phyloP scores from a whole-genome alignment of 2,329 filamentous ascomycete species.

The Aspergillus bombycis region DNA sequence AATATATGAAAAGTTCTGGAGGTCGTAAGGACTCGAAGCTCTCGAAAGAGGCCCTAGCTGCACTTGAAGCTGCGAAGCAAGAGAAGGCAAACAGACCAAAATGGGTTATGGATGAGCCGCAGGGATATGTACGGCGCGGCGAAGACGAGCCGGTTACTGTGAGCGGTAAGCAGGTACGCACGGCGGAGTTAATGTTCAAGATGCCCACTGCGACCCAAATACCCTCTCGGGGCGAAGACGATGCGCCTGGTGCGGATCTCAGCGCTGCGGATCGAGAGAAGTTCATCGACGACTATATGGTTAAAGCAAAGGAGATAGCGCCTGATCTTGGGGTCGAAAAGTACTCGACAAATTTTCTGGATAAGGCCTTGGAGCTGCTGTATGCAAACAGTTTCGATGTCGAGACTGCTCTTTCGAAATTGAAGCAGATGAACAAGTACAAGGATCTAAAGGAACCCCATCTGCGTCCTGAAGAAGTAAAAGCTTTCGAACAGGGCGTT shows the following conservation, averaged over 20 bases:
- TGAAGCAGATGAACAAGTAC: slow-evolving; percentile 69
- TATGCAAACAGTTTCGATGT: slow-evolving; percentile 72
- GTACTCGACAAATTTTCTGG: slow-evolving; percentile 82
- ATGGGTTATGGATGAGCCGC: slow-evolving; percentile 90
- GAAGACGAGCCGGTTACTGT: slow-evolving; percentile 68
- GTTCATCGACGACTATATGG: slow-evolving; percentile 77
- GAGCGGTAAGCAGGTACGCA: slow-evolving; percentile 72
- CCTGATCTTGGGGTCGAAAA: slow-evolving; percentile 71
- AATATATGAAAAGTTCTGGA: slow-evolving; percentile 61
- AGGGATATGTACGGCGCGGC: slow-evolving; percentile 81
- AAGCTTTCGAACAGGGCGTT: slow-evolving; percentile 90
- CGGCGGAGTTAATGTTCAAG: slow-evolving; percentile 76
- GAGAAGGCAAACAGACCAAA: slow-evolving; percentile 81
- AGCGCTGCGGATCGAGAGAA: slow-evolving; percentile 51
- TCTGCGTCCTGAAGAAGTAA: slow-evolving; percentile 74
- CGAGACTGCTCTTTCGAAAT: slow-evolving; percentile 69
- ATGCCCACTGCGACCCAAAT: slow-evolving; percentile 63
- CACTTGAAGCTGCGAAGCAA: slow-evolving; percentile 78
- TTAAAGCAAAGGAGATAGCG: slow-evolving; percentile 65
- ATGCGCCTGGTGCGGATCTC: slow-evolving; percentile 40
- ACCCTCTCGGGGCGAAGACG: slow-evolving; percentile 48
- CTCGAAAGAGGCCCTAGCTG: slow-evolving; percentile 77
- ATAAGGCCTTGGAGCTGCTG: slow-evolving; percentile 77
- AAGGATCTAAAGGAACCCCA: slow-evolving; percentile 82
- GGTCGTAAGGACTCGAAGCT: slow-evolving; percentile 77